A percentile compares a stretch with the other conserved stretches of the same genome.
Evolutionary conservation across 2,329 filamentous ascomycete species (phyloP).

Genomic region (Daldinia sp.): DNA sequence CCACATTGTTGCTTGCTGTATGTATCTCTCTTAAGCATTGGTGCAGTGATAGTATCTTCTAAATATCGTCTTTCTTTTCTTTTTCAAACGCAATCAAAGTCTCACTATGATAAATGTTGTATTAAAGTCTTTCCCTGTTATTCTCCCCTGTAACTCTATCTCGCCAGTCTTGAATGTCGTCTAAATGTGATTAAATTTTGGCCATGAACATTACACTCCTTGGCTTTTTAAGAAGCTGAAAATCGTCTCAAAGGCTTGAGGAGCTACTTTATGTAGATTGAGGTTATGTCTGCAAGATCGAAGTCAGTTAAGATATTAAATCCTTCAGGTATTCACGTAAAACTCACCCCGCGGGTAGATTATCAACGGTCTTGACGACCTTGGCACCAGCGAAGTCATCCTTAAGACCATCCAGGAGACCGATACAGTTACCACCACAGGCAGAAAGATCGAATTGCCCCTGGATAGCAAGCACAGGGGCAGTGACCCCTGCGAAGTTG

Average conservation of each 20-base stretch:
- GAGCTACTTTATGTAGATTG: constrained; percentile 49
- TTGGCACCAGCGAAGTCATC: constrained; percentile 40
- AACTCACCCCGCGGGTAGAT: constrained; percentile 49
- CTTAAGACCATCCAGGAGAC: constrained; percentile 40
- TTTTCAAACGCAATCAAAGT: not conserved
- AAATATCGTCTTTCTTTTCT: not conserved
- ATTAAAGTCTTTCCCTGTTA: not conserved
- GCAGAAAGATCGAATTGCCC: constrained; percentile 50
- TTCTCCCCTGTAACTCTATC: not conserved
- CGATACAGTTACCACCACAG: constrained; percentile 50
- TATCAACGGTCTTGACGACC: constrained; percentile 47
- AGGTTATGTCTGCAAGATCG: constrained; percentile 45
- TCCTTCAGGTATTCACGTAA: not conserved
- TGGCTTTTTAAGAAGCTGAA: constrained; percentile 48
- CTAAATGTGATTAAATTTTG: not conserved
- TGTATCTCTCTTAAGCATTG: not conserved
- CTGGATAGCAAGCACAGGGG: constrained; percentile 48
- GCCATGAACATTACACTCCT: constrained; percentile 33
- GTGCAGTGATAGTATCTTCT: not conserved
- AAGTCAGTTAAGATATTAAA: not conserved
- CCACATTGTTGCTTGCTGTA: not conserved
- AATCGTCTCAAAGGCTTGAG: constrained; percentile 45
- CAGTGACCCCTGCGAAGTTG: constrained; percentile 41
- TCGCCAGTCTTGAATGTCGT: not conserved
- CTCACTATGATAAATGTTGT: not conserved